Percentiles rank a stretch among this genome's conserved stretches.
Conservation (phyloP, 441 rosid species). For the Populus tomentosa region DNA sequence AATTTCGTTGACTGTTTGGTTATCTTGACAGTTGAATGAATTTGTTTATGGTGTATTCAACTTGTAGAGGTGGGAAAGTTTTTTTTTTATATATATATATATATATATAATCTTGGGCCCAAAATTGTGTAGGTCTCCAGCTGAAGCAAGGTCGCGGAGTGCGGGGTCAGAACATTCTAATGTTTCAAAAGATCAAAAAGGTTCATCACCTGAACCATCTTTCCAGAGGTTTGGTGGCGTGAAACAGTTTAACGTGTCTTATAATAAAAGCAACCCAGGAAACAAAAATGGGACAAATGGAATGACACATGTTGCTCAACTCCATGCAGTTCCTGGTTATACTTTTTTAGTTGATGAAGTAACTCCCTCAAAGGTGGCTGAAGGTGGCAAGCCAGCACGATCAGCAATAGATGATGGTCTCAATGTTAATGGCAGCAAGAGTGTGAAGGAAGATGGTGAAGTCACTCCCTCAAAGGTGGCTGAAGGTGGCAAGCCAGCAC, state of each 20-base stretch:
- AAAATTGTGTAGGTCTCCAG: constrained; percentile 36
- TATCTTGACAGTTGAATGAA: not conserved
- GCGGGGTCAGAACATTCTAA: constrained; percentile 20
- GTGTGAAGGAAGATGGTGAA: constrained; percentile 20
- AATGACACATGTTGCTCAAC: constrained; percentile 39
- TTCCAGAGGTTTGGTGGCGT: constrained; percentile 25
- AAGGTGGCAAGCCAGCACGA: constrained; percentile 24
- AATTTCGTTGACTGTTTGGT: not conserved
- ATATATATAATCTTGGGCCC: not conserved
- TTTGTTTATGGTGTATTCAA: not conserved
- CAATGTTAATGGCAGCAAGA: constrained; percentile 21
- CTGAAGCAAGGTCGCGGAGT: constrained; percentile 26
- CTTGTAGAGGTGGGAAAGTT: not conserved
- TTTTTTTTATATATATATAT: not conserved
- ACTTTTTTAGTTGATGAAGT: constrained; percentile 42
- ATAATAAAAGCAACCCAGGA: constrained; percentile 34
- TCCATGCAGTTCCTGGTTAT: constrained; percentile 45
- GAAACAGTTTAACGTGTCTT: constrained; percentile 44
- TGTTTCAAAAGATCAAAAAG: constrained; percentile 25
- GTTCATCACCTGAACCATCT: constrained; percentile 25
- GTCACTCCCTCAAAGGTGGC: too few relatives aligned
- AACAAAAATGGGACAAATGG: constrained; percentile 38
- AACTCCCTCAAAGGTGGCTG: constrained; percentile 18
- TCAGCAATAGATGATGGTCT: constrained; percentile 22
- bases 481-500: too few relatives aligned